Percentiles rank a stretch among this genome's conserved stretches.
Evolutionary conservation across 31 red algal genomes (phyloP).

Genomic region (Asparagopsis taxiformis): DNA sequence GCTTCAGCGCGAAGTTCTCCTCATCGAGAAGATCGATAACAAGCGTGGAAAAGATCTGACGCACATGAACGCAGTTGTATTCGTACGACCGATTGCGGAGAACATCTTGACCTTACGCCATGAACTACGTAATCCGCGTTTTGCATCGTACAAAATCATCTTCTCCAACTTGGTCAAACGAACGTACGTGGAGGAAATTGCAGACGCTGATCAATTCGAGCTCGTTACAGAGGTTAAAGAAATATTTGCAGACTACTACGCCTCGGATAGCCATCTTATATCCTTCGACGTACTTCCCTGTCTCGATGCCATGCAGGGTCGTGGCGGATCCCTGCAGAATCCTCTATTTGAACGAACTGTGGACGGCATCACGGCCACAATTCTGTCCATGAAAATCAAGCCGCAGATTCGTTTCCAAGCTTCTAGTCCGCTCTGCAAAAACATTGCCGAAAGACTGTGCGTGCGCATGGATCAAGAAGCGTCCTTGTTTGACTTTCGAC

Average conservation of each 20-base stretch:
- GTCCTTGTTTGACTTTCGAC: slow-evolving; percentile 65
- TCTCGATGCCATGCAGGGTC: slow-evolving; percentile 32
- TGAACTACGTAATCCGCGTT: slow-evolving; percentile 80
- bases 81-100: slow-evolving; percentile 87
- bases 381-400: slow-evolving; percentile 45
- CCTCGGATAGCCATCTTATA: slow-evolving; percentile 54
- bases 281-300: slow-evolving; percentile 76
- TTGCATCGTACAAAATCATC: slow-evolving; percentile 71
- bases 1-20: slow-evolving; percentile 66
- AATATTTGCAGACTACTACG: slow-evolving; percentile 80
- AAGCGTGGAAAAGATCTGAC: slow-evolving; percentile 10
- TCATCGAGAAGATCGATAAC: slow-evolving; percentile 64
- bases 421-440: slow-evolving; percentile 40
- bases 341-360: slow-evolving; percentile 72
- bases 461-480: slow-evolving; percentile 92
- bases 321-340: slow-evolving; percentile 26
- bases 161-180: slow-evolving; percentile 89
- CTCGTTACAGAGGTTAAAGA: slow-evolving; percentile 76
- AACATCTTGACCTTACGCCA: slow-evolving; percentile 72
- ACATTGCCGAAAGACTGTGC: slow-evolving; percentile 74
- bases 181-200: slow-evolving; percentile 88
- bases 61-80: slow-evolving; percentile 63
- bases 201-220: slow-evolving; percentile 80
- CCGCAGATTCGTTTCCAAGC: slow-evolving; percentile 70
- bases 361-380: slow-evolving; percentile 67